A percentile compares a stretch with the other conserved stretches of the same genome.
phyloP scores from a whole-genome alignment of 805 yeast species.

The Cephaloascus albidus region DNA sequence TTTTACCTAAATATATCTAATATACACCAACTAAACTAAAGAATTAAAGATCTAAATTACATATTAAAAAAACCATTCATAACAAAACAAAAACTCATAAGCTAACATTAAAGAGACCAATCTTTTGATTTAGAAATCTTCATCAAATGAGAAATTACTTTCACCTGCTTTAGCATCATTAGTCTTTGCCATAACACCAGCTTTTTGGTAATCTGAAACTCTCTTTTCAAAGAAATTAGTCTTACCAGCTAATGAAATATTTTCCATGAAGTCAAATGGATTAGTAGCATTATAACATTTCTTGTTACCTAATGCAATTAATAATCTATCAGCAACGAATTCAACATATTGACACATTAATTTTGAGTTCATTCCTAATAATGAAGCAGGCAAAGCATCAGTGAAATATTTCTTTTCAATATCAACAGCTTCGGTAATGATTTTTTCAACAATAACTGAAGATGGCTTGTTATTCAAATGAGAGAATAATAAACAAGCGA shows the following conservation, averaged over 20 bases:
- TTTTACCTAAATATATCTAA: neutral
- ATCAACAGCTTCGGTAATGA: slow-evolving; percentile 89
- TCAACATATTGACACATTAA: slow-evolving; percentile 98
- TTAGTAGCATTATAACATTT: slow-evolving; percentile 81
- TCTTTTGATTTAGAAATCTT: slow-evolving; percentile 61
- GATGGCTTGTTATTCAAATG: slow-evolving; percentile 89
- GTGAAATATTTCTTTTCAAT: slow-evolving; percentile 93
- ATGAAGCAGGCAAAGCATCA: slow-evolving; percentile 88
- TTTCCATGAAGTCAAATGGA: slow-evolving; percentile 99
- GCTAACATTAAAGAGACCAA: neutral
- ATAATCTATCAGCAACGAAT: slow-evolving; percentile 92
- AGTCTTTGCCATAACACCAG: slow-evolving; percentile 91
- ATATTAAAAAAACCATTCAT: neutral
- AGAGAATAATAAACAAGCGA: slow-evolving; percentile 90
- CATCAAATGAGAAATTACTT: slow-evolving; percentile 75
- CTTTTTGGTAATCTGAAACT: slow-evolving; percentile 97
- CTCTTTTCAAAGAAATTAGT: slow-evolving; percentile 98
- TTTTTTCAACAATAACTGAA: slow-evolving; percentile 66
- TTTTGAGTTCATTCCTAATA: slow-evolving; percentile 89
- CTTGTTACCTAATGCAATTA: slow-evolving; percentile 84
- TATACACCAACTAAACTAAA: neutral
- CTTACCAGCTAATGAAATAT: slow-evolving; percentile 96
- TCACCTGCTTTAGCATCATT: slow-evolving; percentile 35
- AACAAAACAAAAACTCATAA: neutral
- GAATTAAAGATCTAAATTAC: neutral